phyloP scores from a whole-genome alignment of 2,329 filamentous ascomycete genomes.

The Myriosclerotinia duriaeana region DNA sequence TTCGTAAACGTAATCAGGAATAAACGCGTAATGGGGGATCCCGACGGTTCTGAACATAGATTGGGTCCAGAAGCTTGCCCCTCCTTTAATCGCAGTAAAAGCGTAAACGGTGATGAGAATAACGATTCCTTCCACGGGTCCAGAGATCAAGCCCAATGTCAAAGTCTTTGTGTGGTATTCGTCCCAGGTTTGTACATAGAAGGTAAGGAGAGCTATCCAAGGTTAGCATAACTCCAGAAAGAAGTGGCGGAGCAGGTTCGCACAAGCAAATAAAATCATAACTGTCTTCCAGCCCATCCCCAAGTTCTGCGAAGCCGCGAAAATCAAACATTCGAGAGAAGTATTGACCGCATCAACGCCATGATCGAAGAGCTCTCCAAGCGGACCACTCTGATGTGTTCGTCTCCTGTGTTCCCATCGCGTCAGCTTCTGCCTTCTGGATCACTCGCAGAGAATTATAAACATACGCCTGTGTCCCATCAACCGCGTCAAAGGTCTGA shows the following conservation, averaged over 20 bases:
- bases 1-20: slow-evolving; percentile 72
- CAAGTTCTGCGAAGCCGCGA: slow-evolving; percentile 88
- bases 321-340: slow-evolving; percentile 86
- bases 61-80: slow-evolving; percentile 90
- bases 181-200: slow-evolving; percentile 99
- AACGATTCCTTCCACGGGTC: slow-evolving; percentile 90
- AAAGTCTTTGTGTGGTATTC: slow-evolving; percentile 98
- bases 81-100: slow-evolving; percentile 80
- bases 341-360: slow-evolving; percentile 97
- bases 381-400: slow-evolving; percentile 86
- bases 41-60: slow-evolving; percentile 74
- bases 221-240: slow-evolving; percentile 23
- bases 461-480: slow-evolving; percentile 85
- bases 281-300: slow-evolving; percentile 91
- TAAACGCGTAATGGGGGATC: slow-evolving; percentile 59
- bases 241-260: slow-evolving; percentile 36
- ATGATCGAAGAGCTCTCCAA: slow-evolving; percentile 97
- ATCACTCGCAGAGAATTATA: background rate
- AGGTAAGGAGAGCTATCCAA: slow-evolving; percentile 76
- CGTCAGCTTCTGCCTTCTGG: background rate
- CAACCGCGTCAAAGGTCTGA: slow-evolving; percentile 97
- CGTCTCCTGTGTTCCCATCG: slow-evolving; percentile 54
- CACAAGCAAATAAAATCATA: slow-evolving; percentile 77
- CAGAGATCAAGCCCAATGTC: slow-evolving; percentile 87
- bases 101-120: slow-evolving; percentile 80